A percentile compares a stretch with the other conserved stretches of the same genome.
Evolutionary conservation across 1,284 basidiomycete species (phyloP).

Genomic region (Neonothopanus nambi): DNA sequence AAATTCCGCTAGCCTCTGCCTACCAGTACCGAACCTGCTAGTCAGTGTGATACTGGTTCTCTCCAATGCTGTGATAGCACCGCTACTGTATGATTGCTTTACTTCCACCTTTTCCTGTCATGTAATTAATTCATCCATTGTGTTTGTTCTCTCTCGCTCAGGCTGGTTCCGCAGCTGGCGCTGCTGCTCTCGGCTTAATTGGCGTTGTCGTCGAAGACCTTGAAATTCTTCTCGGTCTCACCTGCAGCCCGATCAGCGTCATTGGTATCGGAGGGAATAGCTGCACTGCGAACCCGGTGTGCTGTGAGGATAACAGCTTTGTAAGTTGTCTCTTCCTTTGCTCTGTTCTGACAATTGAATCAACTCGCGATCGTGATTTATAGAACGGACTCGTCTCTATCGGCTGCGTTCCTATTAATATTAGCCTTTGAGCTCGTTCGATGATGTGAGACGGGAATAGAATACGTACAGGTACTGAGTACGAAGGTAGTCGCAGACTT

Average conservation of each 20-base stretch:
- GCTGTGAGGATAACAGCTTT: conserved; percentile 16
- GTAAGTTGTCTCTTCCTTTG: not conserved
- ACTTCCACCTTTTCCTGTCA: not conserved
- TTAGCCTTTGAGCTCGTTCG: not conserved
- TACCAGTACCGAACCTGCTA: conserved; percentile 11
- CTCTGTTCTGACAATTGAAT: not conserved
- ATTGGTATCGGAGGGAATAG: conserved; percentile 9
- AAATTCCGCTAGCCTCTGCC: not conserved
- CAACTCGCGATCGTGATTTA: not conserved
- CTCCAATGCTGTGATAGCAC: conserved; percentile 20
- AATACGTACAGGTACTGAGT: too few species aligned
- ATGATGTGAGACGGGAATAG: too few species aligned
- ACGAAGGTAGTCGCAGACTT: too few species aligned
- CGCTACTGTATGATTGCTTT: not conserved
- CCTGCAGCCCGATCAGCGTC: conserved; percentile 17
- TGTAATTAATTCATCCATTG: not conserved
- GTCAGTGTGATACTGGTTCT: conserved; percentile 29
- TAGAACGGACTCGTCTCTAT: conserved; percentile 8
- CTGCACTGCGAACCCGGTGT: conserved; percentile 15
- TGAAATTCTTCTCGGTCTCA: conserved; percentile 17
- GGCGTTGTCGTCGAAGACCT: conserved; percentile 15
- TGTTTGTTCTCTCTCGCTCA: conserved; percentile 12
- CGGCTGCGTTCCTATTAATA: conserved; percentile 7
- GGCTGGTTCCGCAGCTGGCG: conserved; percentile 14
- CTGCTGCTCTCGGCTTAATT: conserved; percentile 15